Evolutionary conservation across 495 filamentous ascomycete genomes (phyloP).

Genomic region (Lasiosphaeris hirsuta): DNA sequence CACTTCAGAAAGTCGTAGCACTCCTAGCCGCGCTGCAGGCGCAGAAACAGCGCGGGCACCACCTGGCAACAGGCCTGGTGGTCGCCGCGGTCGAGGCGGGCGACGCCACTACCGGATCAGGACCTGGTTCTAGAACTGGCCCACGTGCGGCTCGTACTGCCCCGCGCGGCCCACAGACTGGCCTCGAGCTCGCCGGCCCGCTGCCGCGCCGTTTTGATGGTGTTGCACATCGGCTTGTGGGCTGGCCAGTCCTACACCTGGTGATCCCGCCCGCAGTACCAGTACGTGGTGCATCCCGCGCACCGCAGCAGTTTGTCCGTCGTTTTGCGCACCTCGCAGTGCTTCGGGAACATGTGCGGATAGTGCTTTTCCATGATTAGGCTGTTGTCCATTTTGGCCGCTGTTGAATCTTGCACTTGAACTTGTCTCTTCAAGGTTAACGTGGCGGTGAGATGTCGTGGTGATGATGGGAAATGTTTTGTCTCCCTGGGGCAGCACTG

Average conservation of each 20-base stretch:
- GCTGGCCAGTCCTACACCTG: slow-evolving; percentile 31
- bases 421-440: too few relatives aligned
- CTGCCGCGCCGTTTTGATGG: slow-evolving; percentile 25
- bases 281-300: slow-evolving; percentile 36
- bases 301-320: slow-evolving; percentile 24
- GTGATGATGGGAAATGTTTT: too few relatives aligned
- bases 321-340: slow-evolving; percentile 19
- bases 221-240: slow-evolving; percentile 45
- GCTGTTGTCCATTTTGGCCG: not conserved
- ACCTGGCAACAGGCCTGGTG: slow-evolving; percentile 42
- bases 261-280: slow-evolving; percentile 45
- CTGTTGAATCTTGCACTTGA: too few relatives aligned
- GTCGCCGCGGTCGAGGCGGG: slow-evolving; percentile 39
- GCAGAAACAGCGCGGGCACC: slow-evolving; percentile 43
- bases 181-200: slow-evolving; percentile 27
- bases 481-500: too few relatives aligned
- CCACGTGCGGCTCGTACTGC: slow-evolving; percentile 23
- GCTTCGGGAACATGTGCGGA: slow-evolving; percentile 17
- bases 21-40: slow-evolving; percentile 50
- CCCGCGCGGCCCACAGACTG: slow-evolving; percentile 19
- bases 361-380: slow-evolving; percentile 12
- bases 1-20: slow-evolving; percentile 56
- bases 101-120: slow-evolving; percentile 33
- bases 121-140: slow-evolving; percentile 38
- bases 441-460: too few relatives aligned